These are phyloP conservation scores for Blastobotrys attinorum DNA, from an alignment of 805 yeast species.

Conservation along the genomic window DNA sequence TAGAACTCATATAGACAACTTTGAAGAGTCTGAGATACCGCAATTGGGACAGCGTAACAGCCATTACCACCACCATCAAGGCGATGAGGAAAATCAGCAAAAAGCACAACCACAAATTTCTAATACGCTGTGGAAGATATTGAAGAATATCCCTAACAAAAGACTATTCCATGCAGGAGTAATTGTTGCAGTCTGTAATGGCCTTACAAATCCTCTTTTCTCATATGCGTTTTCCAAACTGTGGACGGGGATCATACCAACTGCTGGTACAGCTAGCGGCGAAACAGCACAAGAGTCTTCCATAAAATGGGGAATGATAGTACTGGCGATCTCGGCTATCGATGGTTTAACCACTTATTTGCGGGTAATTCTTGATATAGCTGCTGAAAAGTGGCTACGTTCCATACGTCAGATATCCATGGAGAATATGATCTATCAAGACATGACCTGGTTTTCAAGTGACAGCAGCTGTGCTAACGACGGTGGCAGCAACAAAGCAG, in stretches of 20 bases:
- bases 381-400: conserved; percentile 63
- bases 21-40: neutral
- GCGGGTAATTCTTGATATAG: conserved; percentile 41
- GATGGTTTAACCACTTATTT: conserved; percentile 54
- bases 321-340: conserved; percentile 50
- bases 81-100: no score
- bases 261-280: conserved; percentile 12
- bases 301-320: conserved; percentile 60
- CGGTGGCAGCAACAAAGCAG: conserved; percentile 36
- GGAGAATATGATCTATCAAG: conserved; percentile 38
- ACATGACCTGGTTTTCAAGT: conserved; percentile 41
- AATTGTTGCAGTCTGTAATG: conserved; percentile 44
- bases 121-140: no score
- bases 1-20: no score
- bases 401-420: conserved; percentile 45
- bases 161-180: conserved; percentile 39
- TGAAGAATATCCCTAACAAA: neutral
- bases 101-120: no score
- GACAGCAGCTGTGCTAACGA: conserved; percentile 14
- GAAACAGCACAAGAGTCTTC: neutral
- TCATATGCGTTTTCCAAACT: conserved; percentile 70
- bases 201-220: conserved; percentile 66
- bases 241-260: conserved; percentile 53
- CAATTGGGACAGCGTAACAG: neutral
- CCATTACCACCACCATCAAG: neutral